A percentile compares a stretch with the other conserved stretches of the same genome.
These are phyloP conservation scores for Parachlorella kessleri DNA, from an alignment of 139 green algal species.

Conservation along the genomic window DNA sequence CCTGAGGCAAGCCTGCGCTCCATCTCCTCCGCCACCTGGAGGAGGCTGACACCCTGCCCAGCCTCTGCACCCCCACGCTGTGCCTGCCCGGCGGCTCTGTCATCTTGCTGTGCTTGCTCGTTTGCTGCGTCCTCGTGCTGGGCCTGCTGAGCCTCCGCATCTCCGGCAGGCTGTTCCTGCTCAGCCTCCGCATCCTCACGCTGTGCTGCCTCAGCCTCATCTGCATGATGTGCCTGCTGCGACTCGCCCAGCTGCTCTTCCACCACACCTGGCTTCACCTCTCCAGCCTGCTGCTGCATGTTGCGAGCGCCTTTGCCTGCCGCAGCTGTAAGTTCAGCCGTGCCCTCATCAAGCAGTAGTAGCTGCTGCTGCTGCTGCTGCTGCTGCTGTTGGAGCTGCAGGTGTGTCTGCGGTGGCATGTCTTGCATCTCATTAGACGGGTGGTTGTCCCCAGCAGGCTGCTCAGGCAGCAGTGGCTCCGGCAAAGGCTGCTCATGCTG, in stretches of 20 bases:
- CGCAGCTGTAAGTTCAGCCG: constrained; percentile 1
- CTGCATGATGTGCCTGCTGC: no score
- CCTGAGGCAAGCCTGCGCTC: neutral
- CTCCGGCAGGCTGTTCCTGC: no score
- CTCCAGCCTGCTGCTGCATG: neutral
- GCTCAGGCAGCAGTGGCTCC: neutral
- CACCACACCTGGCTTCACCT: neutral
- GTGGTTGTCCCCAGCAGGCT: neutral
- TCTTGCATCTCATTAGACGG: neutral
- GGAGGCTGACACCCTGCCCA: no score
- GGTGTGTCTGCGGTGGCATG: neutral
- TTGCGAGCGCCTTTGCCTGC: neutral
- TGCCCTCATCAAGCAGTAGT: constrained; percentile 9
- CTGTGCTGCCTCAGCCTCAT: no score
- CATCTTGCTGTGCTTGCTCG: no score
- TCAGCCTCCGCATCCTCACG: no score
- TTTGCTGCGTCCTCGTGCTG: no score
- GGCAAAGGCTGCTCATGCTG: neutral
- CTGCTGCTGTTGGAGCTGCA: constrained; percentile 6
- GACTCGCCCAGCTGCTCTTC: no score
- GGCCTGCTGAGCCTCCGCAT: no score
- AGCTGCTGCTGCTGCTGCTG: neutral
- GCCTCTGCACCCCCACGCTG: no score
- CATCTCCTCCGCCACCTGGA: neutral
- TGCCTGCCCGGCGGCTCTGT: no score